Base-by-base conservation (phyloP, 192 early-diverging fungal genomes). In the Coemansia sp. region DNA sequence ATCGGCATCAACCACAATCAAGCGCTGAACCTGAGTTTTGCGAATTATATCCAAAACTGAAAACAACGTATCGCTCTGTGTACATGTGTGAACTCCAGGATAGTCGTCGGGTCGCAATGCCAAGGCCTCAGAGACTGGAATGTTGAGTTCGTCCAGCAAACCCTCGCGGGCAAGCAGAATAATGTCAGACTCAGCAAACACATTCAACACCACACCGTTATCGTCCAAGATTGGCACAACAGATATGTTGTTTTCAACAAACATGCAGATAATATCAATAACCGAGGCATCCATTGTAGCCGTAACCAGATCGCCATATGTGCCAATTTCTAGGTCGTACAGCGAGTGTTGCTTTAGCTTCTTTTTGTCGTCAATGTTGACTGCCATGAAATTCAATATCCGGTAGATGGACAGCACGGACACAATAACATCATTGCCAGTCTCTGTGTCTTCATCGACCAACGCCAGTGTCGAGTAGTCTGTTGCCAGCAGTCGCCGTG, bases 171-270 rank as follows among this genome's bases (percentile, higher is more conserved):
- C 76, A 51, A 83, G 73, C 82, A 97, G 89, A 85, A 98, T 90
- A 14, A 97, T 92, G 85, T 98, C 96, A 16, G 92, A 93, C 52
- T 94, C 94, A 69, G 95, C 96, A 84, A 94, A 98, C 32, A 97
- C 95, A 72, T 98, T 94, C 39, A 97, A 64, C 29, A 98, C 94
- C 13, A 85, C 72, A 39, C 87, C 92, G 87, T 78, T 61, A 39
- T 94, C 88, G 78, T 96, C 94, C 13, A 97, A 84, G 62, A 98
- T 96, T 1, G 96, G 96, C 5, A 98, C 90, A 3, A 94, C 90
- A 2, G 93, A 95, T 45, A 98, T 93, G 71, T 88, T 87, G 49
- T 88, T 83, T 50, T 92, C 88, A 22, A 95, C 91, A 89, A 98
- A 97, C 82, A 92, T 88, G 70, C 93, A 89, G 35, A 98, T 88